Evolutionary conservation across 2,329 filamentous ascomycete genomes (phyloP), one percentile per base, ranked within the genome.

Genomic region (Cytospora schulzeri): DNA sequence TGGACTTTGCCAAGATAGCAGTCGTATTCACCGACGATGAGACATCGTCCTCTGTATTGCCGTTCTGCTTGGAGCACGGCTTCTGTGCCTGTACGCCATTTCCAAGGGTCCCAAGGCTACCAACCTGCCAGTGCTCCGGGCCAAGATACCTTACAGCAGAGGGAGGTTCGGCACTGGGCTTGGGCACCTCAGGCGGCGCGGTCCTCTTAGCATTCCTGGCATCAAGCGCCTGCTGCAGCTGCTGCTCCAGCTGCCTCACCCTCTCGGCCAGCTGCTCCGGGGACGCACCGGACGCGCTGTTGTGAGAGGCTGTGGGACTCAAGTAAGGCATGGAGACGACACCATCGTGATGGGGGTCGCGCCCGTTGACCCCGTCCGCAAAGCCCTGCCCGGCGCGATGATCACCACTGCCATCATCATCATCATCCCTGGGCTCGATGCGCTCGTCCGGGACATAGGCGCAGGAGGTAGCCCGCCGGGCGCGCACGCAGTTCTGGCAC

Each of bases 1-100:
- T 78, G 0, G 80, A 81, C 69, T 88, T 88, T 66, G 60, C 57
- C 52, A 85, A 82, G 24, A 79, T 76, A 11, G 84, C 73, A n/a
- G 78, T 78, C 9, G 79, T 79, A 1, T 73, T 74, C 0, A 80
- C 75, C 0, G 70, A 69, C 4, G 51, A 28, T 1, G 45, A 53
- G 26, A 3, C 14, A 41, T 29, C 45, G n/a, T 59, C 52, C 4
- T 41, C 48, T 8, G 59, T 24, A 9, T 52, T 41, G n/a, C 9
- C 35, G 12, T n/a, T 45, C 26, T 12, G 2, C 11, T 17, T 33
- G 24, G 29, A 9, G 5, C 45, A 28, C 17, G 35, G 29, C 52
- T 17, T 26, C 45, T 35, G 33, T 12, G 15, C 31, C 54, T 33
- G n/a, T 17, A 29, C 1, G 4, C 24, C 33, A 11, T 28, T 29